Percentiles rank a stretch among this genome's conserved stretches.
Conservation (phyloP, 768 basidiomycete genomes). For the Artomyces pyxidatus region DNA sequence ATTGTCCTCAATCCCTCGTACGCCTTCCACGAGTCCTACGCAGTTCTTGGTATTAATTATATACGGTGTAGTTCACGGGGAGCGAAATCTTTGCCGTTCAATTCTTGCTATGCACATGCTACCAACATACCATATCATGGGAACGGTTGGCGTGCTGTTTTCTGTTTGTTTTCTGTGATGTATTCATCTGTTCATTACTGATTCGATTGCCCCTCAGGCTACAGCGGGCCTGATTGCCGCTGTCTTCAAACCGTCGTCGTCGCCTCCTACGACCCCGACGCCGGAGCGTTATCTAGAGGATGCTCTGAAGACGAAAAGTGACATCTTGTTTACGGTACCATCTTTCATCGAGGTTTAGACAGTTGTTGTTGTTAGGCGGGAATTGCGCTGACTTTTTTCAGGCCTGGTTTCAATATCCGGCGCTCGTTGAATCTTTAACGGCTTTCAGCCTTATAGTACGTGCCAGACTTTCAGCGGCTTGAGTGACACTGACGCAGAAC, state of each 20-base stretch:
- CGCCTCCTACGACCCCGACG: constrained; percentile 17
- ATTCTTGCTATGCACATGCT: not conserved
- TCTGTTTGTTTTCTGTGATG: not conserved
- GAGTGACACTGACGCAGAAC: constrained; percentile 17
- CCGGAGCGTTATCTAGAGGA: constrained; percentile 15
- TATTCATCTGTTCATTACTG: not conserved
- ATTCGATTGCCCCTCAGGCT: not conserved
- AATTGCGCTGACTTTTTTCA: not conserved
- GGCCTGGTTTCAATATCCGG: constrained; percentile 17
- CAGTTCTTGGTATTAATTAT: not conserved
- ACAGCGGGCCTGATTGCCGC: constrained; percentile 13
- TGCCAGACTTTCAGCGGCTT: not conserved
- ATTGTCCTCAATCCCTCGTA: not conserved
- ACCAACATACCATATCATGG: constrained; percentile 3
- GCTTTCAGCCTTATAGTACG: constrained; percentile 9
- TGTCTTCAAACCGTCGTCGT: constrained; percentile 18
- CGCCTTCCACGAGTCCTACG: not conserved
- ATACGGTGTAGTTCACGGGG: not conserved
- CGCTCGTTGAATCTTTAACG: constrained; percentile 5
- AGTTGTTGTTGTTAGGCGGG: not conserved
- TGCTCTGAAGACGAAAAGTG: constrained; percentile 6
- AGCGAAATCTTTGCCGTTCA: not conserved
- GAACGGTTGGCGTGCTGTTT: constrained; percentile 2
- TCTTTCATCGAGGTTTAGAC: constrained; percentile 20
- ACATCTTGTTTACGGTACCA: constrained; percentile 17